Evolutionary conservation across 2,329 filamentous ascomycete species (phyloP).

Genomic region (Fusarium mundagurra): DNA sequence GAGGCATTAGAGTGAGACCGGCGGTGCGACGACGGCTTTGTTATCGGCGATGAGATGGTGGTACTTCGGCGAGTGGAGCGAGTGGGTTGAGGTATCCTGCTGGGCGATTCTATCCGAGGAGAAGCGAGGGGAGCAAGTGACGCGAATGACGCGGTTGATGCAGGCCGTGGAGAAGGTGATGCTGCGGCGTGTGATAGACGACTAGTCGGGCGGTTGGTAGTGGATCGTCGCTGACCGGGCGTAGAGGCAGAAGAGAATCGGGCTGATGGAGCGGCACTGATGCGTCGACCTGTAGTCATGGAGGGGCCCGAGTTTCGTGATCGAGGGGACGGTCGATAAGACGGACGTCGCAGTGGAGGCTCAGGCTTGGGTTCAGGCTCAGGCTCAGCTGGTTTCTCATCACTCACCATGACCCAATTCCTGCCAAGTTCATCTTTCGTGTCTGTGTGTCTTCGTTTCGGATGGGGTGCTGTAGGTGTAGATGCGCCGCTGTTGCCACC

Average conservation of each 20-base stretch:
- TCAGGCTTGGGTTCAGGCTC: slow-evolving; percentile 32
- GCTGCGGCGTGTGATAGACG: slow-evolving; percentile 53
- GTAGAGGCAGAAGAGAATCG: slow-evolving; percentile 46
- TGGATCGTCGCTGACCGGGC: slow-evolving; percentile 34
- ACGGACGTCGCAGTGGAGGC: slow-evolving; percentile 41
- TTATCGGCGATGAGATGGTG: slow-evolving; percentile 31
- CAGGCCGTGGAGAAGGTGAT: slow-evolving; percentile 34
- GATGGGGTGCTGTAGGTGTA: slow-evolving; percentile 57
- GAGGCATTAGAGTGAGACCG: slow-evolving; percentile 58
- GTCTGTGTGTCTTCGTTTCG: slow-evolving; percentile 65
- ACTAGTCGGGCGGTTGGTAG: slow-evolving; percentile 48
- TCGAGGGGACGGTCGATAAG: slow-evolving; percentile 41
- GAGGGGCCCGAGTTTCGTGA: slow-evolving; percentile 48
- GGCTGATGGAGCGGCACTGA: slow-evolving; percentile 50
- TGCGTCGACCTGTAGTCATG: slow-evolving; percentile 53
- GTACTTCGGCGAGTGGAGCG: slow-evolving; percentile 23
- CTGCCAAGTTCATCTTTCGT: slow-evolving; percentile 66
- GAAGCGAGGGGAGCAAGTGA: slow-evolving; percentile 48
- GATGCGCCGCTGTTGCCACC: slow-evolving; percentile 48
- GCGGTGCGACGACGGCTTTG: slow-evolving; percentile 46
- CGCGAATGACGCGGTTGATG: slow-evolving; percentile 48
- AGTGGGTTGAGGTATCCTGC: slow-evolving; percentile 53
- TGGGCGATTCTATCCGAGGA: slow-evolving; percentile 51
- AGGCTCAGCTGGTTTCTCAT: slow-evolving; percentile 43
- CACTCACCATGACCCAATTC: slow-evolving; percentile 77